These are phyloP conservation scores for Xylariaceae sp. DNA, from an alignment of 2,329 filamentous ascomycete genomes.

Conservation along the genomic window DNA sequence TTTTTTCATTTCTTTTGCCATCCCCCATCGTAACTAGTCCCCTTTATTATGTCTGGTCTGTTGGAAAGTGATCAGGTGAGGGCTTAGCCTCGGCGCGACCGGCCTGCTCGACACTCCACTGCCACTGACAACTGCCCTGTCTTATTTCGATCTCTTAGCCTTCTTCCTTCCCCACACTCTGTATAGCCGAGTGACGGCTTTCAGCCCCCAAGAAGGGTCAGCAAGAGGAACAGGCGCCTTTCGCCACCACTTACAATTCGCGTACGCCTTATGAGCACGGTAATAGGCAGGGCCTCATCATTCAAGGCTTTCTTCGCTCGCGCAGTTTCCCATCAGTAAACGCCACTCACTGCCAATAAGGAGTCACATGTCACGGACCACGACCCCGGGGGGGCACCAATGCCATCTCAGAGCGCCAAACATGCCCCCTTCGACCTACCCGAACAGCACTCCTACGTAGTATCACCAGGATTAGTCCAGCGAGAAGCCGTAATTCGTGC, in stretches of 20 bases:
- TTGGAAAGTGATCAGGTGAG: constrained; percentile 20
- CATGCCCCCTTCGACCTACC: constrained; percentile 1
- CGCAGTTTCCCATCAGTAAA: constrained; percentile 11
- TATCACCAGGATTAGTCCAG: constrained; percentile 4
- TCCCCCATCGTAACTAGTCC: constrained; percentile 1
- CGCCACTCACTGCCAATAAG: constrained; percentile 11
- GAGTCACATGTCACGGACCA: constrained; percentile 19
- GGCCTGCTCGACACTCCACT: constrained; percentile 3
- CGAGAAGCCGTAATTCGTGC: constrained; percentile 15
- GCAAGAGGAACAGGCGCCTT: neutral
- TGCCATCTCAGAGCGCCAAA: constrained; percentile 11
- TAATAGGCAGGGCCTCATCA: neutral
- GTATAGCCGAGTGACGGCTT: constrained; percentile 8
- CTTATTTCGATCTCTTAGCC: neutral
- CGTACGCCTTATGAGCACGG: too few species aligned
- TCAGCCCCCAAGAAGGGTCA: constrained; percentile 1
- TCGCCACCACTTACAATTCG: neutral
- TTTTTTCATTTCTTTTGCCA: neutral
- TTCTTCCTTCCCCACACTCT: constrained; percentile 11
- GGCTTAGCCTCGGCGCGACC: constrained; percentile 19
- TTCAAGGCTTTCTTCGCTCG: neutral
- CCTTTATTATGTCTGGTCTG: constrained; percentile 15
- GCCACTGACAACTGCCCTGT: neutral
- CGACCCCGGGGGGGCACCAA: constrained; percentile 16
- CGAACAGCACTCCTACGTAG: neutral